Conservation (phyloP, 257 asterid genomes). For the Solanum bukasovii region DNA sequence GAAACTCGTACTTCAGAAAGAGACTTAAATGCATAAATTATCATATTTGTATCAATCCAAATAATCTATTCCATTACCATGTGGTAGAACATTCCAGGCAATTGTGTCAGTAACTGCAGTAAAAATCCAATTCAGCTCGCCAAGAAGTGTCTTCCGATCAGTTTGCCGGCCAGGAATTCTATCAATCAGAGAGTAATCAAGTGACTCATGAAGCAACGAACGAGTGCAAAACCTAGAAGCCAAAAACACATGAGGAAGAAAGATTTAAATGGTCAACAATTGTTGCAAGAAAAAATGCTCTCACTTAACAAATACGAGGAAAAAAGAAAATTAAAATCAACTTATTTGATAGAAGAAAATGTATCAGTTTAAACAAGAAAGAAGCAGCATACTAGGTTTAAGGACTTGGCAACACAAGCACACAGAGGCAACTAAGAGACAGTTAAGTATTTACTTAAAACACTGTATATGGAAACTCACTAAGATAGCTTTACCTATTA, state of each 20-base stretch:
- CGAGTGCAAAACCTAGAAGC: slow-evolving; percentile 72
- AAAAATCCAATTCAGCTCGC: slow-evolving; percentile 99
- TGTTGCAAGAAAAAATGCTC: neutral
- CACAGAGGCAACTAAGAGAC: neutral
- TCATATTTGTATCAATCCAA: neutral
- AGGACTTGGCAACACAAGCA: neutral
- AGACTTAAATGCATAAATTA: neutral
- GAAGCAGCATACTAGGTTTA: neutral
- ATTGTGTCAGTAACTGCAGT: slow-evolving; percentile 98
- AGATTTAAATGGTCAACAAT: neutral
- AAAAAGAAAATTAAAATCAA: neutral
- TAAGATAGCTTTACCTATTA: neutral
- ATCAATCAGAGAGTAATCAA: slow-evolving; percentile 82
- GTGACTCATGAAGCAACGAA: slow-evolving; percentile 78
- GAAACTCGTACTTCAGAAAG: slow-evolving; percentile 12
- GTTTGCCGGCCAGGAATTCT: slow-evolving; percentile 99
- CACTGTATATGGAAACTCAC: neutral
- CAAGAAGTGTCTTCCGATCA: slow-evolving; percentile 96
- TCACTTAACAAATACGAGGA: neutral
- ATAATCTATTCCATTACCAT: slow-evolving; percentile 46
- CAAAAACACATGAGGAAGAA: slow-evolving; percentile 1
- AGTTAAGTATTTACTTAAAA: neutral
- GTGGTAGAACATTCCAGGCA: slow-evolving; percentile 99
- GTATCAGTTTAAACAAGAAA: neutral
- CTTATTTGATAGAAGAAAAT: neutral